A percentile compares a stretch with the other conserved stretches of the same genome.
phyloP scores from a whole-genome alignment of 2,329 filamentous ascomycete genomes.

The Chalaropsis thielavioides region DNA sequence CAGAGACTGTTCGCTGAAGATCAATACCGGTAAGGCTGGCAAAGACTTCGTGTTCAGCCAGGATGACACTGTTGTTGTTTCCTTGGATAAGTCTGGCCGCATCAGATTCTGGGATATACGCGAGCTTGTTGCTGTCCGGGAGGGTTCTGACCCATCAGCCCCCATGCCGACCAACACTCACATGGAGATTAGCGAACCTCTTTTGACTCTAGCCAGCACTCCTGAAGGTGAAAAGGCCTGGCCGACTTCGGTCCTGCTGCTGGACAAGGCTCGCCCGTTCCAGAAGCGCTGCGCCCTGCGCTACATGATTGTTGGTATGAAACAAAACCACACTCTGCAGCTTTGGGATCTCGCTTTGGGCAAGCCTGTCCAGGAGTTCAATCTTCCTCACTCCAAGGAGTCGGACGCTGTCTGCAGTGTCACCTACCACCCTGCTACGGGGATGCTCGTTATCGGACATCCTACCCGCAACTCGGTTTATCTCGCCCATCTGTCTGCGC shows the following conservation, averaged over 20 bases:
- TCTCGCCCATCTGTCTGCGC: constrained; percentile 88
- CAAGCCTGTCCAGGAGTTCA: constrained; percentile 93
- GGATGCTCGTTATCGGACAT: constrained; percentile 89
- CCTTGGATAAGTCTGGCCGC: constrained; percentile 87
- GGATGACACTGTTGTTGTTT: constrained; percentile 87
- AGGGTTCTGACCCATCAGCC: constrained; percentile 35
- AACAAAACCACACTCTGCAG: constrained; percentile 97
- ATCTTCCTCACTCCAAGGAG: constrained; percentile 89
- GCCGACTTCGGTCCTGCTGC: constrained; percentile 88
- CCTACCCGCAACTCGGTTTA: constrained; percentile 96
- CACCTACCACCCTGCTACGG: constrained; percentile 79
- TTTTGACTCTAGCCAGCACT: constrained; percentile 76
- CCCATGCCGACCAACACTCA: constrained; percentile 41
- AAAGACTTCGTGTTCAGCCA: constrained; percentile 98
- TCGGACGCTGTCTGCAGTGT: constrained; percentile 97
- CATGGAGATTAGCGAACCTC: constrained; percentile 68
- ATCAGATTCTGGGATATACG: constrained; percentile 98
- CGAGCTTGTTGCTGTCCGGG: constrained; percentile 47
- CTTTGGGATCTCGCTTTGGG: constrained; percentile 93
- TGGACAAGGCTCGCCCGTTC: constrained; percentile 92
- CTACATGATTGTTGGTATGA: constrained; percentile 95
- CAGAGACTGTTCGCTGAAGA: constrained; percentile 75
- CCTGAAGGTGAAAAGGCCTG: constrained; percentile 85
- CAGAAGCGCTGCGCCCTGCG: constrained; percentile 77
- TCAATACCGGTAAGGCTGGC: constrained; percentile 92